Evolutionary conservation across 805 yeast species (phyloP).

Genomic region (Debaryomyces hansenii): DNA sequence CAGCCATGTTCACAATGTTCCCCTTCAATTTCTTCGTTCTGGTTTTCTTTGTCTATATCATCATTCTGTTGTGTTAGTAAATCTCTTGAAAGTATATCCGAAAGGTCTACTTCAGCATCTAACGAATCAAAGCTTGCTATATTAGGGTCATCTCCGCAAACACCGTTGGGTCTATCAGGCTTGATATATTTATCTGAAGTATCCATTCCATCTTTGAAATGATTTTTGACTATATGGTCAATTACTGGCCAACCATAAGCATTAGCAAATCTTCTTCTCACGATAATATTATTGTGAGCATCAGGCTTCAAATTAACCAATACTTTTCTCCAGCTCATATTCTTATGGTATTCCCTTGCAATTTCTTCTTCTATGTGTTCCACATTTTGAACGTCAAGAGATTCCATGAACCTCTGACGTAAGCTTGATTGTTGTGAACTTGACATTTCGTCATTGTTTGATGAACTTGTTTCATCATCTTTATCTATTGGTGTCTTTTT

Average conservation of each 20-base stretch:
- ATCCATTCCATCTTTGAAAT: constrained; percentile 41
- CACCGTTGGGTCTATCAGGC: neutral
- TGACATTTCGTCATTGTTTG: neutral
- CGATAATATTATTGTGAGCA: constrained; percentile 92
- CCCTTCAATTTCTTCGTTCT: constrained; percentile 13
- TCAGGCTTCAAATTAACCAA: constrained; percentile 84
- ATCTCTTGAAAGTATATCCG: constrained; percentile 32
- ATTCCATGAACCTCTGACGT: constrained; percentile 20
- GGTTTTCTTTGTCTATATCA: constrained; percentile 27
- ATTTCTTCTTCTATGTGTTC: constrained; percentile 68
- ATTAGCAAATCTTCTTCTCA: constrained; percentile 83
- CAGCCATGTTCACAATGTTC: constrained; percentile 41
- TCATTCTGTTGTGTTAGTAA: constrained; percentile 35
- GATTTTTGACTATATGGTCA: constrained; percentile 73
- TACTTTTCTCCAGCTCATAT: constrained; percentile 88
- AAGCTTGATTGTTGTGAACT: constrained; percentile 20
- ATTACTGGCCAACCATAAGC: constrained; percentile 95
- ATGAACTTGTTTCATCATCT: neutral
- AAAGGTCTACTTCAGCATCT: constrained; percentile 26
- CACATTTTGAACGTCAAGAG: constrained; percentile 32
- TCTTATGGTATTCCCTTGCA: constrained; percentile 85
- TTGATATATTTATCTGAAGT: constrained; percentile 13
- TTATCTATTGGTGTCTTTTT: neutral
- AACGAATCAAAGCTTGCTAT: constrained; percentile 18
- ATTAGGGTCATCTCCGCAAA: neutral